phyloP scores from a whole-genome alignment of 768 basidiomycete species.

The Panaeolus cyanescens region DNA sequence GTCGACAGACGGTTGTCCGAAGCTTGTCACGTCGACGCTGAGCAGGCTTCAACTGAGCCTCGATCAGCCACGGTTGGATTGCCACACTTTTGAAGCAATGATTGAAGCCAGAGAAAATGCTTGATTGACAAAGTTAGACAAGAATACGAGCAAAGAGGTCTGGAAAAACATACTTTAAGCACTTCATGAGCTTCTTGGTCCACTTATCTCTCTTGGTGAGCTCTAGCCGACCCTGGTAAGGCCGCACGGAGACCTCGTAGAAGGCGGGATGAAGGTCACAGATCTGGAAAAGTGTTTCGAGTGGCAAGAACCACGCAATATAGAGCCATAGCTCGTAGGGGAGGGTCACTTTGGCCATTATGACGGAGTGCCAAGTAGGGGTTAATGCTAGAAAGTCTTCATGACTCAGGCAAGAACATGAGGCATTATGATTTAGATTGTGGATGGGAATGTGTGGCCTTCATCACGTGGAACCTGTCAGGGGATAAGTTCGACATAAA shows the following conservation, averaged over 20 bases:
- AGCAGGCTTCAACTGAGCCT: constrained; percentile 31
- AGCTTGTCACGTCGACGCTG: constrained; percentile 28
- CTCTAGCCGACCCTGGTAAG: constrained; percentile 3
- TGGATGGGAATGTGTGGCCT: not conserved
- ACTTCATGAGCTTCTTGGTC: constrained; percentile 29
- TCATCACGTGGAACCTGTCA: not conserved
- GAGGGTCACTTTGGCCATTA: not conserved
- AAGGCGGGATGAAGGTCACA: not conserved
- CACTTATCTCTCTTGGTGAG: constrained; percentile 28
- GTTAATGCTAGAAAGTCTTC: not conserved
- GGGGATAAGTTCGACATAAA: too few species aligned
- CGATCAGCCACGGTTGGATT: constrained; percentile 43
- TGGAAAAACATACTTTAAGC: constrained; percentile 25
- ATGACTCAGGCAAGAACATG: not conserved
- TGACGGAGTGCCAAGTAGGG: not conserved
- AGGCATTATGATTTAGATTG: not conserved
- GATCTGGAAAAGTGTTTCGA: not conserved
- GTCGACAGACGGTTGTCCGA: constrained; percentile 24
- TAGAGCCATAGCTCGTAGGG: not conserved
- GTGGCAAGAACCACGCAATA: not conserved
- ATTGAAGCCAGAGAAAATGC: constrained; percentile 28
- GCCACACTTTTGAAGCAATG: constrained; percentile 33
- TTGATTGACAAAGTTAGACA: not conserved
- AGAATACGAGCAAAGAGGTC: not conserved
- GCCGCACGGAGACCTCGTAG: not conserved